Percentiles rank a stretch among this genome's conserved stretches.
phyloP scores from a whole-genome alignment of 352 stramenopile genomes.

The Globisporangium sylvaticum region DNA sequence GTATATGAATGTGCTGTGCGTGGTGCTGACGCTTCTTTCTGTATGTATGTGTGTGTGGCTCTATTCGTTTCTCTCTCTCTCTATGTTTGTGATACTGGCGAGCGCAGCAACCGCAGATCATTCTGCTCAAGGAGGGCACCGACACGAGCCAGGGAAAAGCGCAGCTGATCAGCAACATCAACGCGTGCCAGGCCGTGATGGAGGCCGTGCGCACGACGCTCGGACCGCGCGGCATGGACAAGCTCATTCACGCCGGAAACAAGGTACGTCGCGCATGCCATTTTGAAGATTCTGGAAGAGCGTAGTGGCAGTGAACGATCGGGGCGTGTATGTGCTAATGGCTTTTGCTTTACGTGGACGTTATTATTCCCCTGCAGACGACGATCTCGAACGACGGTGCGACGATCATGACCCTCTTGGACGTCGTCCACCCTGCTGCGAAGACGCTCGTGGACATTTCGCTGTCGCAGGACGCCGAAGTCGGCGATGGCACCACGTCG shows the following conservation, averaged over 20 bases:
- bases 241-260: conserved; percentile 93
- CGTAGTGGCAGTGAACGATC: too few relatives aligned
- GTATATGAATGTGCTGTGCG: background rate
- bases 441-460: conserved; percentile 99
- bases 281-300: background rate
- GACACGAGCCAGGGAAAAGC: conserved; percentile 97
- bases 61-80: background rate
- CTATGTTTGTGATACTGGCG: background rate
- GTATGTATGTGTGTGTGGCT: background rate
- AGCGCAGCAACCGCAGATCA: conserved; percentile 94
- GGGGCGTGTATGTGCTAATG: background rate
- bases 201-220: conserved; percentile 97
- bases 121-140: conserved; percentile 98
- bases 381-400: conserved; percentile 99
- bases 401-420: conserved; percentile 98
- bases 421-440: conserved; percentile 98
- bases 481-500: conserved; percentile 94
- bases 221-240: conserved; percentile 98
- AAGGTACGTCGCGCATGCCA: conserved; percentile 37
- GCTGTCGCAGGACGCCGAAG: conserved; percentile 87
- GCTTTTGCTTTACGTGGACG: background rate
- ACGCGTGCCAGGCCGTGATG: conserved; percentile 92
- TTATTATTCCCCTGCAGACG: conserved; percentile 37
- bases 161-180: conserved; percentile 93
- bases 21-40: background rate